Conservation (phyloP, 345 rosid genomes). For the Pseudoturritis turrita region DNA sequence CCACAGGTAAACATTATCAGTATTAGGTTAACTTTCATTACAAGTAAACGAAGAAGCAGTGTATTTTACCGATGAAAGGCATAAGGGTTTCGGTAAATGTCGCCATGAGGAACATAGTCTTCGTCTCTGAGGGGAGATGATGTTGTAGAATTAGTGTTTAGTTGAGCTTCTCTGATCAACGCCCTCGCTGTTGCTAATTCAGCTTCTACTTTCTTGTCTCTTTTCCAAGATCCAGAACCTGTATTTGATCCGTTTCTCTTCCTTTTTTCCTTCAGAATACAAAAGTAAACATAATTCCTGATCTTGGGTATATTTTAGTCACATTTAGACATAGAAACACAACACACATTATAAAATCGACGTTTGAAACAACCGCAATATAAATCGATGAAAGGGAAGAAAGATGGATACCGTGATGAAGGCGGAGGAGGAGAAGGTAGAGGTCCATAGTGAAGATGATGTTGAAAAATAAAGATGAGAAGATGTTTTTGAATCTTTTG, state of each 20-base stretch:
- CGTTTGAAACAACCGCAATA: neutral
- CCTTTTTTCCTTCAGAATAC: conserved; percentile 12
- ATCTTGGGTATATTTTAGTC: neutral
- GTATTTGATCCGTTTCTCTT: conserved; percentile 21
- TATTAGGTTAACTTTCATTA: neutral
- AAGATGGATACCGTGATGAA: conserved; percentile 13
- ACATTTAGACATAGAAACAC: neutral
- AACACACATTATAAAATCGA: neutral
- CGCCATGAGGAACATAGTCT: conserved; percentile 45
- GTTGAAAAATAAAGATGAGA: conserved; percentile 28
- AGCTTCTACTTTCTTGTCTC: conserved; percentile 38
- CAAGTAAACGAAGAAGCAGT: neutral
- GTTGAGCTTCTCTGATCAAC: conserved; percentile 40
- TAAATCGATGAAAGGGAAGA: neutral
- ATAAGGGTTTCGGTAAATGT: conserved; percentile 45
- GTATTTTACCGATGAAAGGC: conserved; percentile 46
- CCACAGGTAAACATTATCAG: neutral
- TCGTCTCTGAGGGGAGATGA: conserved; percentile 14
- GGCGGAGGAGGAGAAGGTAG: conserved; percentile 23
- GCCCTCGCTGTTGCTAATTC: conserved; percentile 46
- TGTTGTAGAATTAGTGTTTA: conserved; percentile 12
- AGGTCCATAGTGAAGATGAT: conserved; percentile 29
- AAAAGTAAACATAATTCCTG: neutral
- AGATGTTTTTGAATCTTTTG: conserved; percentile 13
- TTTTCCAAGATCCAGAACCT: conserved; percentile 11